Evolutionary conservation across 2,329 filamentous ascomycete genomes (phyloP).

Genomic region (Cercospora sesami): DNA sequence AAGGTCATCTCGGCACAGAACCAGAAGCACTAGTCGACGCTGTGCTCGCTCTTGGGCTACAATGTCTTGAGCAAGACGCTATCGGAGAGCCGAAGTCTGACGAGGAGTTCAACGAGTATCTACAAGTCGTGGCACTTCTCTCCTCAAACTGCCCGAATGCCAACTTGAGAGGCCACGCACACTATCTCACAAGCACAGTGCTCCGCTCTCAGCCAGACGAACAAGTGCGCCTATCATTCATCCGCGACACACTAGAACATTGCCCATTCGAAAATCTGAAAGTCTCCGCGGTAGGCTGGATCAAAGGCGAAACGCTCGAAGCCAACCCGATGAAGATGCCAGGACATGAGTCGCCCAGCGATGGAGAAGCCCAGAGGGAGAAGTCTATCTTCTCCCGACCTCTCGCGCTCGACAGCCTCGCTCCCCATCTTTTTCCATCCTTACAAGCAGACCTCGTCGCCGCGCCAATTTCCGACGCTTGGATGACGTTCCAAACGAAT

Average conservation of each 20-base stretch:
- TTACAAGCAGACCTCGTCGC: conserved; percentile 46
- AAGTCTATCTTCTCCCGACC: conserved; percentile 51
- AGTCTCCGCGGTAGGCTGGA: conserved; percentile 60
- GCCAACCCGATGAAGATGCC: conserved; percentile 39
- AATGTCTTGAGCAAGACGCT: conserved; percentile 50
- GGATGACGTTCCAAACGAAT: conserved; percentile 53
- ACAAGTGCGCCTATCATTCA: conserved; percentile 54
- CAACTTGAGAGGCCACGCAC: conserved; percentile 50
- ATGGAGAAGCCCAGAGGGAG: not conserved
- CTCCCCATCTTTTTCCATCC: conserved; percentile 55
- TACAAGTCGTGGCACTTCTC: conserved; percentile 51
- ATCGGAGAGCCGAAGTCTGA: conserved; percentile 51
- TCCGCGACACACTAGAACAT: conserved; percentile 57
- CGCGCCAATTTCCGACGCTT: conserved; percentile 42
- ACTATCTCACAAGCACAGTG: conserved; percentile 51
- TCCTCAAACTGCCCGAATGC: conserved; percentile 52
- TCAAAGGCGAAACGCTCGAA: conserved; percentile 60
- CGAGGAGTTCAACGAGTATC: conserved; percentile 54
- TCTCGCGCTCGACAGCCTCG: conserved; percentile 49
- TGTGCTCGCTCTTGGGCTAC: conserved; percentile 53
- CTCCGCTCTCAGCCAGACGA: conserved; percentile 57
- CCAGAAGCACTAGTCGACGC: conserved; percentile 57
- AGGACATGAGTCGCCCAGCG: conserved; percentile 16
- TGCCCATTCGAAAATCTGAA: conserved; percentile 57
- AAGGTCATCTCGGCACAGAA: conserved; percentile 46